Evolutionary conservation across 768 basidiomycete species (phyloP).

Genomic region (Termitomyces sp.): DNA sequence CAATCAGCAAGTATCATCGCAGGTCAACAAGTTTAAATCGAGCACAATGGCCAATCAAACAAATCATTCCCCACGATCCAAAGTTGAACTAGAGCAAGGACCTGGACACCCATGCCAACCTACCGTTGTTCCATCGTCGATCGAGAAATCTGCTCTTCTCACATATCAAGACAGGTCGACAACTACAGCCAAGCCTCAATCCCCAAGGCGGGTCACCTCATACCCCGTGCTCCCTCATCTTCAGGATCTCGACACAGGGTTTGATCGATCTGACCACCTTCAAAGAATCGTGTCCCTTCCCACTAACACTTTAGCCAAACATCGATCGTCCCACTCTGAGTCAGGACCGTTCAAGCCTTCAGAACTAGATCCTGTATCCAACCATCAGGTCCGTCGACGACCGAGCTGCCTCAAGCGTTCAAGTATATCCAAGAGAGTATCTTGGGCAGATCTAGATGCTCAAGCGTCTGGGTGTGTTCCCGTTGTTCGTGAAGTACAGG

Average conservation of each 20-base stretch:
- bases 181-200: neutral
- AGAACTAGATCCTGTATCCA: slow-evolving; percentile 5
- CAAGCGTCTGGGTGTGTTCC: slow-evolving; percentile 47
- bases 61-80: neutral
- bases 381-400: slow-evolving; percentile 35
- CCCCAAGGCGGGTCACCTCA: slow-evolving; percentile 23
- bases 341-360: neutral
- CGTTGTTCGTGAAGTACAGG: slow-evolving; percentile 33
- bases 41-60: neutral
- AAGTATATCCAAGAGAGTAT: slow-evolving; percentile 58
- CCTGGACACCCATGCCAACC: slow-evolving; percentile 9
- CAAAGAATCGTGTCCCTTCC: slow-evolving; percentile 14
- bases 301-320: neutral
- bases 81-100: slow-evolving; percentile 8
- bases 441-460: slow-evolving; percentile 67
- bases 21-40: slow-evolving; percentile 6
- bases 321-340: neutral
- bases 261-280: slow-evolving; percentile 17
- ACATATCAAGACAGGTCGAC: slow-evolving; percentile 5
- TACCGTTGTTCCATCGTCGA: neutral
- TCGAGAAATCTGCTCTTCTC: slow-evolving; percentile 7
- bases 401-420: slow-evolving; percentile 64
- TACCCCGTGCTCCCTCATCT: slow-evolving; percentile 38
- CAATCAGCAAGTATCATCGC: neutral
- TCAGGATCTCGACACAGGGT: slow-evolving; percentile 16